These are phyloP conservation scores for Cyanidiococcus yangmingshanensis DNA, from an alignment of 23 red algal species.

Conservation along the genomic window DNA sequence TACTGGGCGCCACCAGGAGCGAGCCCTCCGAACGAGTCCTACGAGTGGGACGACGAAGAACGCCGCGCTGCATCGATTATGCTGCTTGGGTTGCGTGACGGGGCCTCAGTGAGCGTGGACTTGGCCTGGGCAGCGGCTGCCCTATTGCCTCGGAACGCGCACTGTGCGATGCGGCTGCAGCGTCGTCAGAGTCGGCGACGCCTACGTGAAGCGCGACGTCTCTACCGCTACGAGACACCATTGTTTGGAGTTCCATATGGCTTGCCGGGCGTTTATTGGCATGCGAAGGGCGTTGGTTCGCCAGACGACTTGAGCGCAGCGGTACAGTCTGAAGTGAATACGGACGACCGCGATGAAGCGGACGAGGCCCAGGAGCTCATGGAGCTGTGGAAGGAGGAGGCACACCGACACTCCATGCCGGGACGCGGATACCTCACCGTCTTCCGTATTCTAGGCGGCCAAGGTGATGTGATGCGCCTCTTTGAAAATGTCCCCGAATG, in stretches of 20 bases:
- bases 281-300: neutral
- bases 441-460: neutral
- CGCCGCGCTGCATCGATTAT: neutral
- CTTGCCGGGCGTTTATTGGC: neutral
- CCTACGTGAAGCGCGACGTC: neutral
- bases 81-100: neutral
- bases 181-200: neutral
- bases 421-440: neutral
- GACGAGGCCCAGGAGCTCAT: neutral
- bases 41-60: neutral
- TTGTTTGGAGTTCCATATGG: conserved; percentile 8
- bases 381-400: neutral
- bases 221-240: neutral
- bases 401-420: neutral
- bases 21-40: neutral
- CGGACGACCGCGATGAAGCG: neutral
- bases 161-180: neutral
- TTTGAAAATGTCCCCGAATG: neutral
- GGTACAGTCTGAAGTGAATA: neutral
- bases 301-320: neutral
- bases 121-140: neutral
- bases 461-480: neutral
- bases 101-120: neutral
- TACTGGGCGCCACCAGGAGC: neutral
- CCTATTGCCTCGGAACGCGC: neutral